These are phyloP conservation scores for Leptographium radiaticola DNA, from an alignment of 2,329 filamentous ascomycete species.

Conservation along the genomic window DNA sequence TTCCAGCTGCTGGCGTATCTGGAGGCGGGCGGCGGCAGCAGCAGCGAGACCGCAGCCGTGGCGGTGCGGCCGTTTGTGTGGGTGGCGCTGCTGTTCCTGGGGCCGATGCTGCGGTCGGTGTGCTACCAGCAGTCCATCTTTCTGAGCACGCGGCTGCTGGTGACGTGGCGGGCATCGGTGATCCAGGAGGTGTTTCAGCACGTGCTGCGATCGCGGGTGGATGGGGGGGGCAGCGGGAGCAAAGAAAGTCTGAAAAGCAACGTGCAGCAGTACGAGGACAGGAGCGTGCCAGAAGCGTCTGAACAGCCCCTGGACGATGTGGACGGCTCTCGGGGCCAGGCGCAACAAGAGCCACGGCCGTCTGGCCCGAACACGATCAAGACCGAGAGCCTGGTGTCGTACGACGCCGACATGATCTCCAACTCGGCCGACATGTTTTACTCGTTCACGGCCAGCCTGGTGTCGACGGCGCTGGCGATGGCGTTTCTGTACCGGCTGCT, in stretches of 20 bases:
- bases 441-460: conserved; percentile 15
- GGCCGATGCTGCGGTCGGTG: conserved; percentile 18
- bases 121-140: conserved; percentile 22
- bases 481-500: conserved; percentile 20
- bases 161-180: conserved; percentile 17
- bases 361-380: background rate
- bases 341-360: background rate
- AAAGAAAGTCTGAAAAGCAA: background rate
- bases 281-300: background rate
- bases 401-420: conserved; percentile 21
- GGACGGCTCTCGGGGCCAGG: background rate
- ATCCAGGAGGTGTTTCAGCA: conserved; percentile 20
- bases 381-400: conserved; percentile 18
- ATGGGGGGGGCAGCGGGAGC: background rate
- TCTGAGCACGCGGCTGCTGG: conserved; percentile 18
- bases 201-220: background rate
- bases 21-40: background rate
- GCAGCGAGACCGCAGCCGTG: background rate
- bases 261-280: background rate
- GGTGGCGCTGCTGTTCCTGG: conserved; percentile 20
- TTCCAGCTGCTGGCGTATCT: conserved; percentile 10
- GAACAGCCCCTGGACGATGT: background rate
- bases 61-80: conserved; percentile 16
- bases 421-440: conserved; percentile 19
- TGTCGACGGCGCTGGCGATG: conserved; percentile 16